Evolutionary conservation across 768 basidiomycete species (phyloP).

Genomic region (Leccinum uliginosum): DNA sequence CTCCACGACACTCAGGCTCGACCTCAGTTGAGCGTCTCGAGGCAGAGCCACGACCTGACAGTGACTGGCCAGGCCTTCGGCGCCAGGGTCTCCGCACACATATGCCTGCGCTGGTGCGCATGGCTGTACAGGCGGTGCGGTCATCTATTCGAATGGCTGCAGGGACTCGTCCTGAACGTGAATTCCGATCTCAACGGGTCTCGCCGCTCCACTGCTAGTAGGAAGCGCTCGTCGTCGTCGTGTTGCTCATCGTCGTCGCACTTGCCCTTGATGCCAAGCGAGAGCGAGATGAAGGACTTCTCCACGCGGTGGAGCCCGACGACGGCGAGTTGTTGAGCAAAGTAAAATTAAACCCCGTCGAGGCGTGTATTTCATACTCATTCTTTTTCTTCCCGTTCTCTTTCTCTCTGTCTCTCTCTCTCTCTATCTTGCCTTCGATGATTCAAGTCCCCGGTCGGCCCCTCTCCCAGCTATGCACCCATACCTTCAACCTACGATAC

Average conservation of each 20-base stretch:
- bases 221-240: background rate
- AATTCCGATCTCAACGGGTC: background rate
- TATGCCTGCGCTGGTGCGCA: conserved; percentile 23
- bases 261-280: background rate
- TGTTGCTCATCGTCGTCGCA: background rate
- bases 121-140: conserved; percentile 17
- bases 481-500: conserved; percentile 4
- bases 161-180: background rate
- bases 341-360: background rate
- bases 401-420: background rate
- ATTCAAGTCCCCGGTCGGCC: background rate
- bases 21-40: conserved; percentile 20
- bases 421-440: background rate
- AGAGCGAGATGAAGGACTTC: conserved; percentile 2
- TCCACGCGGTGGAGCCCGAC: conserved; percentile 1
- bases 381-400: background rate
- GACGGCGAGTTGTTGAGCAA: background rate
- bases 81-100: conserved; percentile 17
- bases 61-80: conserved; percentile 25
- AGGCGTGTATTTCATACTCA: background rate
- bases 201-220: background rate
- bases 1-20: conserved; percentile 18
- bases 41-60: conserved; percentile 20
- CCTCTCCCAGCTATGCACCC: background rate
- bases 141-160: conserved; percentile 4